These are phyloP conservation scores for Taiwanofungus camphoratus DNA, from an alignment of 1,284 basidiomycete genomes.

Conservation along the genomic window DNA sequence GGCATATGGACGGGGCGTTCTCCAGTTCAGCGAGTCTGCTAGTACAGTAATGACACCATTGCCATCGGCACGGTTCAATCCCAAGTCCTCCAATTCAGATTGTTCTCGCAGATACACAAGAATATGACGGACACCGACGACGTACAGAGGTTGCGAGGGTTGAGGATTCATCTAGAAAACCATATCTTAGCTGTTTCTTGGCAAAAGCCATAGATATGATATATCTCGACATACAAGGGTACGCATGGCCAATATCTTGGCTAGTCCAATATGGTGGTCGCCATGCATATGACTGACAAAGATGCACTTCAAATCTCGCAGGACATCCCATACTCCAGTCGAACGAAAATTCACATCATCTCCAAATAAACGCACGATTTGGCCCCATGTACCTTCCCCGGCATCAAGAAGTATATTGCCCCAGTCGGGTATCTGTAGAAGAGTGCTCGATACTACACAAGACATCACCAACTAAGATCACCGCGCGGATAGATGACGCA, in stretches of 20 bases:
- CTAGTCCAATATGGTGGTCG: conserved; percentile 88
- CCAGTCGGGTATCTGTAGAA: conserved; percentile 62
- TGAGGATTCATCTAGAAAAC: conserved; percentile 50
- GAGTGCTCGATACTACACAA: conserved; percentile 64
- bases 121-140: conserved; percentile 55
- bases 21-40: conserved; percentile 51
- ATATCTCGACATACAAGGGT: conserved; percentile 45
- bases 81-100: conserved; percentile 61
- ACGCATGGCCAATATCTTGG: conserved; percentile 70
- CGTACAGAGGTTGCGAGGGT: conserved; percentile 57
- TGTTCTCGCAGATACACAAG: conserved; percentile 64
- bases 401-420: conserved; percentile 82
- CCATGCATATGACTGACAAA: conserved; percentile 91
- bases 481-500: not conserved
- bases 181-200: not conserved
- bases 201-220: conserved; percentile 4
- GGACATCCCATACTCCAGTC: conserved; percentile 47
- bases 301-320: conserved; percentile 73
- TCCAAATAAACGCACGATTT: conserved; percentile 79
- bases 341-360: conserved; percentile 28
- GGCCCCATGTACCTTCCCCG: conserved; percentile 91
- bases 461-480: not conserved
- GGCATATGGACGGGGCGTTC: conserved; percentile 32
- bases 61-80: conserved; percentile 38
- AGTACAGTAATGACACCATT: conserved; percentile 51